phyloP scores from a whole-genome alignment of 2,329 filamentous ascomycete genomes.

The Stylonectria norvegica region DNA sequence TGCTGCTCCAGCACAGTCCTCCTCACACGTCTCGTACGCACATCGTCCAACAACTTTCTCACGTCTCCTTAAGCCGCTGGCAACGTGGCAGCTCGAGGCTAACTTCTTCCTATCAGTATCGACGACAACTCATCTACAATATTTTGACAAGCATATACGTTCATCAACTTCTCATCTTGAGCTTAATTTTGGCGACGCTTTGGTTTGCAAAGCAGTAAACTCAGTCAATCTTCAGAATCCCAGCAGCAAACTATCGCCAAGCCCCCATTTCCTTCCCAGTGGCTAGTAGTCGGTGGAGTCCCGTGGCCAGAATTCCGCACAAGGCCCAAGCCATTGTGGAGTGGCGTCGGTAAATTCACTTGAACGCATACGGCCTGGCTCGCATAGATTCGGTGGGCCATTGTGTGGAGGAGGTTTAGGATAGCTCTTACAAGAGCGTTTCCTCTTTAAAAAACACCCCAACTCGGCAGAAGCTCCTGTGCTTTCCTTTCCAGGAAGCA shows the following conservation, averaged over 20 bases:
- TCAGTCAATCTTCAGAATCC: no score
- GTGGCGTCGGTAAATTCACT: constrained; percentile 20
- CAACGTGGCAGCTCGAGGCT: not conserved
- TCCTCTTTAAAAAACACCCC: constrained; percentile 19
- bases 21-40: constrained; percentile 6
- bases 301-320: constrained; percentile 27
- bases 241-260: no score
- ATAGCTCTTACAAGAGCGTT: constrained; percentile 20
- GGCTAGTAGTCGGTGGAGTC: constrained; percentile 19
- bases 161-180: no score
- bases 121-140: no score
- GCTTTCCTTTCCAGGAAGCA: constrained; percentile 13
- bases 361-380: constrained; percentile 20
- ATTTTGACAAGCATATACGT: constrained; percentile 5
- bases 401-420: constrained; percentile 20
- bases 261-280: constrained; percentile 10
- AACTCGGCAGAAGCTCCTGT: constrained; percentile 15
- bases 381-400: constrained; percentile 30
- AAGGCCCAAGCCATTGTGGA: constrained; percentile 26
- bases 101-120: no score
- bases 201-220: no score
- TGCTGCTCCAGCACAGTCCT: constrained; percentile 11
- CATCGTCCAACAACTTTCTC: constrained; percentile 2
- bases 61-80: not conserved
- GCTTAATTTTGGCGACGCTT: no score